Conservation (phyloP, 2,329 filamentous ascomycete genomes). For the Juglanconis juglandina region DNA sequence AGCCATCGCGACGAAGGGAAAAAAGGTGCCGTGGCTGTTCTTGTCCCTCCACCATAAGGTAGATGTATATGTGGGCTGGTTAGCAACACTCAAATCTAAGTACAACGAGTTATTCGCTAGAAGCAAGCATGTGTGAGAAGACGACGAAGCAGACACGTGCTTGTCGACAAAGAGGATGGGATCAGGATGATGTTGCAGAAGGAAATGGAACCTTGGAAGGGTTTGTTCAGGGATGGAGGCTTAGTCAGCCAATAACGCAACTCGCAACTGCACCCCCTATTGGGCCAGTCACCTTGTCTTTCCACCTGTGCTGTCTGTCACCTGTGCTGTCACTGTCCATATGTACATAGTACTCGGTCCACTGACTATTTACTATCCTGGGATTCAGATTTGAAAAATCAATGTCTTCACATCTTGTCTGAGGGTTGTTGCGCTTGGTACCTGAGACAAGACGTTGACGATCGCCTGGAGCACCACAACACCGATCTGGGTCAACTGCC, state of each 20-base stretch:
- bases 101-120: background rate
- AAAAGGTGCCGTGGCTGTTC: background rate
- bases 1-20: conserved; percentile 18
- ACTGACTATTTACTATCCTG: background rate
- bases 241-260: background rate
- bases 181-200: background rate
- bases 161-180: background rate
- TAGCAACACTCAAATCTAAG: background rate
- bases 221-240: background rate
- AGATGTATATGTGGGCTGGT: background rate
- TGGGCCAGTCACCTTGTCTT: too few species aligned
- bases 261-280: too few species aligned
- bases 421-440: too few species aligned
- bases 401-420: too few species aligned
- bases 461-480: too few species aligned
- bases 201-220: background rate
- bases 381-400: too few species aligned
- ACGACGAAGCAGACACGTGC: background rate
- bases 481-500: too few species aligned
- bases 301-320: background rate
- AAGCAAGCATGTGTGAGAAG: background rate
- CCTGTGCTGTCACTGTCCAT: background rate
- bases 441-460: too few species aligned
- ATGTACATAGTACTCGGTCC: background rate
- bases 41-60: background rate